Conservation (phyloP, 306 rosid genomes). For the Citrullus amarus region DNA sequence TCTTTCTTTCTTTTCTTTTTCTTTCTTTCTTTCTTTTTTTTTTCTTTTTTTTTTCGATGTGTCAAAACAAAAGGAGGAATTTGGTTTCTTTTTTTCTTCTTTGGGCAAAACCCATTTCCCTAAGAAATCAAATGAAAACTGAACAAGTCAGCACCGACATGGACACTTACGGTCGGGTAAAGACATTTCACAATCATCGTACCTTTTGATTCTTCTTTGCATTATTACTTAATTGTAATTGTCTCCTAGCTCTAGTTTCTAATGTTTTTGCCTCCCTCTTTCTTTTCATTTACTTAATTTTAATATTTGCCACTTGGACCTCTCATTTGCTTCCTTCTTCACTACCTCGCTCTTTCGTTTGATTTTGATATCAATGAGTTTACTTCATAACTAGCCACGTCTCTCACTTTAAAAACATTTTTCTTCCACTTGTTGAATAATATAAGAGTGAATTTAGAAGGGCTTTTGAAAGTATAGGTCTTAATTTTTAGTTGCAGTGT, state of each 20-base stretch:
- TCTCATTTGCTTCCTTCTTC: neutral
- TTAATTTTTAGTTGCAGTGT: no score
- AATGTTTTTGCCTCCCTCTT: no score
- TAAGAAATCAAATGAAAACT: neutral
- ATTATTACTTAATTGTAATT: neutral
- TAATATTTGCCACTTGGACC: neutral
- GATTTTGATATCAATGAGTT: no score
- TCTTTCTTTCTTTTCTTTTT: no score
- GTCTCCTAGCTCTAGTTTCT: neutral
- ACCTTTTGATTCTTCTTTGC: neutral
- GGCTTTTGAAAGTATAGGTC: no score
- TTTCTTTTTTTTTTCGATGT: no score
- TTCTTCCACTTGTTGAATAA: no score
- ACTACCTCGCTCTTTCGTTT: neutral
- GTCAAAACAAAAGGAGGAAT: neutral
- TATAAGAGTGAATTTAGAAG: no score
- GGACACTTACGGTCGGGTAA: neutral
- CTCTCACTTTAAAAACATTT: no score
- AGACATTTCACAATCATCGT: neutral
- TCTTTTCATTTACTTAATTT: no score
- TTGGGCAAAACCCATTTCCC: neutral
- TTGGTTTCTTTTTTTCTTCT: slow-evolving; percentile 1
- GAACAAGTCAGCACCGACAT: slow-evolving; percentile 7
- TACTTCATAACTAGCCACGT: no score
- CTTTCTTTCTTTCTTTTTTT: no score